Base-by-base conservation (phyloP, 768 basidiomycete species). In the Rhodosporidiobolus odoratus region DNA sequence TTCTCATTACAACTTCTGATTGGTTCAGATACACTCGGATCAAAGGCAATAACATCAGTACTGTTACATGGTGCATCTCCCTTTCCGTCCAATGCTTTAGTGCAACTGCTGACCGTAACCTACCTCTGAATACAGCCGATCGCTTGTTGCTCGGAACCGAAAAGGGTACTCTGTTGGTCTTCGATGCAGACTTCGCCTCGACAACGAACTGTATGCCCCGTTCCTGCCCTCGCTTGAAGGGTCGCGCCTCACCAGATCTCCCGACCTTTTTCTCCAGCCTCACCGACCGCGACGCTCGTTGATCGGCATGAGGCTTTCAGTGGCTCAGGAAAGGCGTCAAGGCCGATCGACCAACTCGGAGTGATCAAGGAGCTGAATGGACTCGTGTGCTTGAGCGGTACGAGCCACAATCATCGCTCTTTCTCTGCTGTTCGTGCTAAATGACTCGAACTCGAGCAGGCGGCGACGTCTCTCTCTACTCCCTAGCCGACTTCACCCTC, bases 291-390 rank as follows among this genome's bases (percentile, higher is more conserved):
- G 16, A 70, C 73, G 3, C 69, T 71, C 35, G 63, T 68, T 48
- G 52, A 38, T 17, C 58, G 57, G 1, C 66, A 71, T 13, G 62
- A 69, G 7, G 43, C 41, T 0, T 65, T 76, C 25, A 25, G 60
- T 40, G 65, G 67, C 64, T 7, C 21, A 8, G 21, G 21, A 10
- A 86, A 84, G 76, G 83, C 89, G 21, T 89, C n/a, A n/a, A 50
- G n/a, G 23, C 9, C 12, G 12, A 50, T 99, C 52, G 95, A 98
- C 65, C 92, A 94, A 77, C 82, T 99, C 4, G 91, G 88, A 0
- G 89, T 87, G 62, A 84, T 97, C 72, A 87, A 87, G 71, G 90
- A 92, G 75, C 84, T 90, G n/a, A 88, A 91, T 75, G 89, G 90
- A 6, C 82, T 99, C 32, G 87, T 91, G 4, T 83, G 90, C 8